Conservation (phyloP, 352 stramenopile genomes). For the Globisporangium perplexum region DNA sequence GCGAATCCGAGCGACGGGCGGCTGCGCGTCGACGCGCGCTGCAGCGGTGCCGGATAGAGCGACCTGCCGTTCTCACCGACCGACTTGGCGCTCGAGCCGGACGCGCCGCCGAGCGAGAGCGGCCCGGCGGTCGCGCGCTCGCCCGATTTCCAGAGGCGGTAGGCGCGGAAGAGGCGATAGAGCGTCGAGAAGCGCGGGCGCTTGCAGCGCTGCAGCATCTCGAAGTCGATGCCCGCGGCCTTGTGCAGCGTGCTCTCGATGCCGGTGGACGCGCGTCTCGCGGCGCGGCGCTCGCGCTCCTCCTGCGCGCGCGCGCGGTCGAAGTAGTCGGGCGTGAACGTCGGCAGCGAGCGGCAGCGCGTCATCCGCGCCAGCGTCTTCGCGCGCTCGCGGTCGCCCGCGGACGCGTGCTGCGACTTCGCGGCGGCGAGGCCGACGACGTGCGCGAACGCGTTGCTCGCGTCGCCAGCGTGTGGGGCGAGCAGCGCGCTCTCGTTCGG, state of each 20-base stretch:
- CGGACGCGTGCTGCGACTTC: not conserved
- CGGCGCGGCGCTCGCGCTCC: conserved; percentile 5
- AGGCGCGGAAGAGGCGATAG: conserved; percentile 37
- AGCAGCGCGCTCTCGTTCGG: not conserved
- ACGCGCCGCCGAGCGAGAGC: not conserved
- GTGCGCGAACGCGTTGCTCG: not conserved
- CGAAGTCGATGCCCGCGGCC: conserved; percentile 37
- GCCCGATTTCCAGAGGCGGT: conserved; percentile 22
- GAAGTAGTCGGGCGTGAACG: conserved; percentile 42
- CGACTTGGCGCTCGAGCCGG: not conserved
- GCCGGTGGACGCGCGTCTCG: conserved; percentile 6
- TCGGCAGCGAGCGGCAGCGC: conserved; percentile 41
- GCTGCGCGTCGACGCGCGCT: not conserved
- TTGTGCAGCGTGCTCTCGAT: conserved; percentile 25
- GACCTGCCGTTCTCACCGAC: not conserved
- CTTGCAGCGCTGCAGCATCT: conserved; percentile 48
- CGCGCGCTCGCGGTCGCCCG: not conserved
- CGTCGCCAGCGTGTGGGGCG: not conserved
- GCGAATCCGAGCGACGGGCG: conserved; percentile 3
- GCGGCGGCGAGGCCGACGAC: not conserved
- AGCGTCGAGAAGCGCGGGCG: conserved; percentile 37
- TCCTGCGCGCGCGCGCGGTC: conserved; percentile 18
- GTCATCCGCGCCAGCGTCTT: conserved; percentile 17
- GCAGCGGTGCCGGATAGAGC: no score
- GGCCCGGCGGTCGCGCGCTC: not conserved